These are phyloP conservation scores for Xanthoceras sorbifolium DNA, from an alignment of 345 rosid genomes.

Conservation along the genomic window DNA sequence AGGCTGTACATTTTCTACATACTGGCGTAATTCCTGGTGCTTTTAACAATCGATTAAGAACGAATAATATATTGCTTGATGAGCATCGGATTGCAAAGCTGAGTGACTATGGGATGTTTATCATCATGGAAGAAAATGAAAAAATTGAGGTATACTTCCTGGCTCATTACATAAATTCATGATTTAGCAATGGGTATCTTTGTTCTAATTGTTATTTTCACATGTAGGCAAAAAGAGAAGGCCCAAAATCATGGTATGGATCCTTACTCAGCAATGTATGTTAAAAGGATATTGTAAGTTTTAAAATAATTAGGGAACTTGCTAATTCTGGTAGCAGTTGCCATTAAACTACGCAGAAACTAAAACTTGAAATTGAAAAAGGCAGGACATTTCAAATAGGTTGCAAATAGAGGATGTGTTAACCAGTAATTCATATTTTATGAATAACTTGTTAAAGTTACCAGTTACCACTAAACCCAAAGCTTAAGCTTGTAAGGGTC, in stretches of 20 bases:
- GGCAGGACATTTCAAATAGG: conserved; percentile 4
- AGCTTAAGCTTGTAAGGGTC: neutral
- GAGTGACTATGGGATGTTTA: conserved; percentile 88
- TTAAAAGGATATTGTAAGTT: neutral
- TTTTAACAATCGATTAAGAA: conserved; percentile 66
- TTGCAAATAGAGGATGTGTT: neutral
- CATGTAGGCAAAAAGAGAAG: conserved; percentile 69
- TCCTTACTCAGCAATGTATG: neutral
- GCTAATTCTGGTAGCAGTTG: neutral
- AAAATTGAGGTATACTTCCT: conserved; percentile 59
- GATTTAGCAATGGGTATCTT: conserved; percentile 14
- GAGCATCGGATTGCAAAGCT: conserved; percentile 89
- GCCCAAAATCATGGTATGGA: conserved; percentile 53
- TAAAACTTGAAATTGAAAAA: conserved; percentile 1
- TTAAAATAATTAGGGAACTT: neutral
- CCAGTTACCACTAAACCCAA: neutral
- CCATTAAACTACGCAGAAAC: neutral
- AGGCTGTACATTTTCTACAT: conserved; percentile 94
- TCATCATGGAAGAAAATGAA: conserved; percentile 65
- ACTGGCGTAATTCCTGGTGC: conserved; percentile 82
- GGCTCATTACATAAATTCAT: conserved; percentile 1
- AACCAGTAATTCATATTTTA: neutral
- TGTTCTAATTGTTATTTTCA: conserved; percentile 21
- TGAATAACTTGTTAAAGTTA: neutral
- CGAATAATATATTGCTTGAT: conserved; percentile 83